A percentile compares a stretch with the other conserved stretches of the same genome.
Conservation (phyloP, 116 monocot species). For the Cymodocea nodosa region DNA sequence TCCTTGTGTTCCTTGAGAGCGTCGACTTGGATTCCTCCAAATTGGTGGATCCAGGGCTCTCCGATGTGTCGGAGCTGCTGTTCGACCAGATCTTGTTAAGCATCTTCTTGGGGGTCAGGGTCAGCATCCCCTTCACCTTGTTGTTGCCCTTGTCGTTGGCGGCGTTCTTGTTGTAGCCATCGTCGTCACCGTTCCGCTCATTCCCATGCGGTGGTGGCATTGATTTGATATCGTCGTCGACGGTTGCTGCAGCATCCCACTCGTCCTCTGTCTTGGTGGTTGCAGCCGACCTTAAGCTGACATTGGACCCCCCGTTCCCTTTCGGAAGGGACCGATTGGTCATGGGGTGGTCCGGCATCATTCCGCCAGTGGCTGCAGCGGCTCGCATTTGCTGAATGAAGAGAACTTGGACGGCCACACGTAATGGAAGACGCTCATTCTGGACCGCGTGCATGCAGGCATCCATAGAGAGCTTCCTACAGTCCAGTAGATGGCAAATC, state of each 20-base stretch:
- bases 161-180: conserved; percentile 7
- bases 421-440: conserved; percentile 80
- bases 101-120: conserved; percentile 37
- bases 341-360: too few species aligned
- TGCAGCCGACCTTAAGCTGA: conserved; percentile 52
- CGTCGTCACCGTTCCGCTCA: conserved; percentile 21
- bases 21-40: conserved; percentile 43
- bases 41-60: conserved; percentile 33
- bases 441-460: conserved; percentile 68
- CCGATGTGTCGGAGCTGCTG: conserved; percentile 69
- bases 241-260: conserved; percentile 25
- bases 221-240: conserved; percentile 28
- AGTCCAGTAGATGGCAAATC: conserved; percentile 67
- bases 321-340: conserved; percentile 3
- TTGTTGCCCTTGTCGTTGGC: conserved; percentile 17
- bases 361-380: conserved; percentile 16
- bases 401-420: conserved; percentile 73
- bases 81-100: conserved; percentile 50
- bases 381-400: conserved; percentile 66
- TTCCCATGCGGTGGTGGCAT: conserved; percentile 19
- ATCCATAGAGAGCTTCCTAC: conserved; percentile 56
- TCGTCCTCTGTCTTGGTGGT: conserved; percentile 63
- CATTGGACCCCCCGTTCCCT: conserved; percentile 39
- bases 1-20: conserved; percentile 34
- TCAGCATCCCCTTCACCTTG: conserved; percentile 31